Conservation (phyloP, 208 protist species). For the Trypanosoma congolense region DNA sequence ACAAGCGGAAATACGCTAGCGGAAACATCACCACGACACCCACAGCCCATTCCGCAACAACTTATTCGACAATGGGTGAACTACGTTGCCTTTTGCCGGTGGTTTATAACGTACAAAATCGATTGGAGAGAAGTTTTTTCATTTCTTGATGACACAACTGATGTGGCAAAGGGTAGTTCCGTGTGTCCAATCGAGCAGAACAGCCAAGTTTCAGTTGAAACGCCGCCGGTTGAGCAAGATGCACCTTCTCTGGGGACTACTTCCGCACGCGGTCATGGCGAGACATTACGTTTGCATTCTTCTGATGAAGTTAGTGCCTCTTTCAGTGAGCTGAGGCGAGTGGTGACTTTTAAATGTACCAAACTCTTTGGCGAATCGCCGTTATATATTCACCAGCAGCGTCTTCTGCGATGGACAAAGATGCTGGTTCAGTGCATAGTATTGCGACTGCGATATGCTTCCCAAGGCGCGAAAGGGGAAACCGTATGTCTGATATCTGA, state of each 20-base stretch:
- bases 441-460: constrained; percentile 6
- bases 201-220: too few relatives aligned
- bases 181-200: too few relatives aligned
- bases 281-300: neutral
- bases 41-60: constrained; percentile 1
- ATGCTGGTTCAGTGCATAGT: constrained; percentile 17
- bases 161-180: too few relatives aligned
- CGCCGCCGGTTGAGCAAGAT: too few relatives aligned
- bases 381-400: constrained; percentile 17
- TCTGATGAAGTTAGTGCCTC: neutral
- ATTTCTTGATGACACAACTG: constrained; percentile 11
- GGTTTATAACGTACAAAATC: constrained; percentile 2
- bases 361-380: constrained; percentile 12
- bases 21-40: neutral
- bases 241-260: neutral
- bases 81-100: constrained; percentile 17
- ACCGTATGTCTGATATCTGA: constrained; percentile 1
- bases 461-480: neutral
- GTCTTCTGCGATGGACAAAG: constrained; percentile 22
- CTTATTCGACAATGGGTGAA: constrained; percentile 13
- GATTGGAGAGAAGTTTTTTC: constrained; percentile 22
- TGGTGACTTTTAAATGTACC: neutral
- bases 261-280: neutral
- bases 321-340: neutral
- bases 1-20: neutral